Percentiles rank a stretch among this genome's conserved stretches.
Conservation (phyloP, 1,284 basidiomycete genomes). For the Peniophora sp. region DNA sequence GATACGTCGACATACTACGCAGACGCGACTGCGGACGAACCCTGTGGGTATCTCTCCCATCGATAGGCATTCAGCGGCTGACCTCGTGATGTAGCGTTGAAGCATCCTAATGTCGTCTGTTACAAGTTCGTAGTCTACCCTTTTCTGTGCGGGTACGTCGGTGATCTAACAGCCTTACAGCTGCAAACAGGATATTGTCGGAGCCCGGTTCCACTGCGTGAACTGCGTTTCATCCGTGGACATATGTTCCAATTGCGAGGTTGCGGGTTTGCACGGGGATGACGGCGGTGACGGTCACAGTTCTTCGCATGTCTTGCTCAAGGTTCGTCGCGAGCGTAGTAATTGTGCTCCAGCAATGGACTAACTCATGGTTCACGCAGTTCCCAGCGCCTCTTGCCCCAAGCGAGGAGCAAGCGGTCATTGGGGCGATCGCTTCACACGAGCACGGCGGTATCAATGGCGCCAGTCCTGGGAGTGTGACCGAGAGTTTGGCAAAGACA, state of each 20-base stretch:
- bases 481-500: slow-evolving; percentile 13
- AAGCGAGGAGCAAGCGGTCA: slow-evolving; percentile 62
- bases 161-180: slow-evolving; percentile 28
- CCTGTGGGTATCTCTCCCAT: slow-evolving; percentile 40
- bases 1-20: slow-evolving; percentile 20
- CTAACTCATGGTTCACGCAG: slow-evolving; percentile 30
- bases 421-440: slow-evolving; percentile 49
- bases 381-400: slow-evolving; percentile 77
- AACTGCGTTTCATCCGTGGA: slow-evolving; percentile 62
- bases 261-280: slow-evolving; percentile 74
- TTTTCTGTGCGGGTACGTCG: neutral
- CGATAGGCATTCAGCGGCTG: neutral
- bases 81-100: slow-evolving; percentile 41
- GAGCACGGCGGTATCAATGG: slow-evolving; percentile 47
- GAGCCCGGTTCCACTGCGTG: slow-evolving; percentile 85
- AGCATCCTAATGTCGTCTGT: slow-evolving; percentile 65
- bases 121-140: slow-evolving; percentile 55
- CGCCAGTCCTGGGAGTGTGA: slow-evolving; percentile 22
- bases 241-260: slow-evolving; percentile 86
- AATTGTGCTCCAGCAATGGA: neutral
- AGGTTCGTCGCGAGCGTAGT: slow-evolving; percentile 47
- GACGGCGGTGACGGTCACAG: slow-evolving; percentile 63
- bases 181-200: slow-evolving; percentile 82
- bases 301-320: slow-evolving; percentile 87
- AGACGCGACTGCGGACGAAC: slow-evolving; percentile 39